A percentile compares a stretch with the other conserved stretches of the same genome.
These are phyloP conservation scores for Cinnamomum chago DNA, from an alignment of 164 flowering plant genomes.

Conservation along the genomic window DNA sequence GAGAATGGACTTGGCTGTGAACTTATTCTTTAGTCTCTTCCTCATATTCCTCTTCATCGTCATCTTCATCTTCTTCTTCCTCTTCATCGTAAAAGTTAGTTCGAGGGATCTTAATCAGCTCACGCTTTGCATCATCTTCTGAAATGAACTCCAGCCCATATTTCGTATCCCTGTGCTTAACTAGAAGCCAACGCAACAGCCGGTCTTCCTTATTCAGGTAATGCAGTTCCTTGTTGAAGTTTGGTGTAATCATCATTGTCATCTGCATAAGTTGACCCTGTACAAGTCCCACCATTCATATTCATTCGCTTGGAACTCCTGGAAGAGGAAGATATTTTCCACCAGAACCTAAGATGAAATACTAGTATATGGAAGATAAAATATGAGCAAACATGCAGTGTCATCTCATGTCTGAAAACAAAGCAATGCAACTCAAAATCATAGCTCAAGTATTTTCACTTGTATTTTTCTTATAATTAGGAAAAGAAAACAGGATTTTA, in stretches of 20 bases:
- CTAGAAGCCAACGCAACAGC: constrained; percentile 84
- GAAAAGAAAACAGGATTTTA: too few relatives aligned
- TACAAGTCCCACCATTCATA: not conserved
- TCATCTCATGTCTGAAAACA: not conserved
- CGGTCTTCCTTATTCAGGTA: constrained; percentile 92
- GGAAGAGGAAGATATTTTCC: not conserved
- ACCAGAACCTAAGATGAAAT: not conserved
- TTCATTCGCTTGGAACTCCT: not conserved
- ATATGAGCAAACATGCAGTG: not conserved
- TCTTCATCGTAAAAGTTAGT: constrained; percentile 29
- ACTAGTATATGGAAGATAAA: not conserved
- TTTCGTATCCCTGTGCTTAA: constrained; percentile 63
- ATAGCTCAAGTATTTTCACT: not conserved
- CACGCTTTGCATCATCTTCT: constrained; percentile 32
- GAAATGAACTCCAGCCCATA: constrained; percentile 37
- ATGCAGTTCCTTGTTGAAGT: constrained; percentile 75
- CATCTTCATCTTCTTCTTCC: constrained; percentile 42
- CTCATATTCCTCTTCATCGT: constrained; percentile 27
- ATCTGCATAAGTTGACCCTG: constrained; percentile 88
- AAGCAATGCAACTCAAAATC: too few relatives aligned
- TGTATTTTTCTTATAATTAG: too few relatives aligned
- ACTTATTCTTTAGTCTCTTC: constrained; percentile 1
- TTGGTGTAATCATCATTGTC: constrained; percentile 96
- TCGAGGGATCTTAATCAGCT: constrained; percentile 13
- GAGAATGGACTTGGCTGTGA: not conserved